A percentile compares a stretch with the other conserved stretches of the same genome.
Conservation (phyloP, 2,329 filamentous ascomycete species). For the Parafenestella ontariensis region DNA sequence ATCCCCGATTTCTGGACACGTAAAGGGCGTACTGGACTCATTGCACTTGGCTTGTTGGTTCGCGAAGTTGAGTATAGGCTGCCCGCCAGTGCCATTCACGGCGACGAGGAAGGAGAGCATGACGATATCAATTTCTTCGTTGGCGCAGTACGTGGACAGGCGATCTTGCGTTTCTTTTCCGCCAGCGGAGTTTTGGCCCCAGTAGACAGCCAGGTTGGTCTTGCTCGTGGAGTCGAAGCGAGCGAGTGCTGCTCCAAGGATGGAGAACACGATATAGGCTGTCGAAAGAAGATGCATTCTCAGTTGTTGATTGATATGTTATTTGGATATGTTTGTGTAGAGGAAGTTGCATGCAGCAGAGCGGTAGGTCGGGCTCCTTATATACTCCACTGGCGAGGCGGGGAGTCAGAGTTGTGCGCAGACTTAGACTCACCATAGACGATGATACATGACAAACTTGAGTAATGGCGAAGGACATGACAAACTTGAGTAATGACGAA, state of each 20-base stretch:
- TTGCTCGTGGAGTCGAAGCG: conserved; percentile 26
- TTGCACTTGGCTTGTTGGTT: conserved; percentile 49
- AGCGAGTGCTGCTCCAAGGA: conserved; percentile 12
- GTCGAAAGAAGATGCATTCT: not conserved
- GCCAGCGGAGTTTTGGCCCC: conserved; percentile 58
- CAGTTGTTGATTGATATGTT: not conserved
- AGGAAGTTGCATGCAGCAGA: not conserved
- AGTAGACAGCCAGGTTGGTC: conserved; percentile 69
- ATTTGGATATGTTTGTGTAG: no score
- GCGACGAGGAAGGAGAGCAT: conserved; percentile 68
- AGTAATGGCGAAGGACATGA: no score
- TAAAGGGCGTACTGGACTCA: conserved; percentile 40
- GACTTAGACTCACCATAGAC: no score
- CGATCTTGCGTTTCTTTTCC: conserved; percentile 9
- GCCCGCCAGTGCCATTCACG: conserved; percentile 60
- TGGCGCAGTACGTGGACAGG: conserved; percentile 20
- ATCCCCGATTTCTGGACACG: conserved; percentile 69
- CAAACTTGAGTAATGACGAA: no score
- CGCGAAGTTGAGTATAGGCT: conserved; percentile 68
- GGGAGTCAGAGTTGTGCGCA: not conserved
- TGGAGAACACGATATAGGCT: not conserved
- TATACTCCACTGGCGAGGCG: not conserved
- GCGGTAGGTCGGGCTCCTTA: not conserved
- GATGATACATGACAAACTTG: no score
- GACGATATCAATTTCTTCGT: conserved; percentile 53